Conservation (phyloP, 352 stramenopile species). For the Globisporangium mamillatum region DNA sequence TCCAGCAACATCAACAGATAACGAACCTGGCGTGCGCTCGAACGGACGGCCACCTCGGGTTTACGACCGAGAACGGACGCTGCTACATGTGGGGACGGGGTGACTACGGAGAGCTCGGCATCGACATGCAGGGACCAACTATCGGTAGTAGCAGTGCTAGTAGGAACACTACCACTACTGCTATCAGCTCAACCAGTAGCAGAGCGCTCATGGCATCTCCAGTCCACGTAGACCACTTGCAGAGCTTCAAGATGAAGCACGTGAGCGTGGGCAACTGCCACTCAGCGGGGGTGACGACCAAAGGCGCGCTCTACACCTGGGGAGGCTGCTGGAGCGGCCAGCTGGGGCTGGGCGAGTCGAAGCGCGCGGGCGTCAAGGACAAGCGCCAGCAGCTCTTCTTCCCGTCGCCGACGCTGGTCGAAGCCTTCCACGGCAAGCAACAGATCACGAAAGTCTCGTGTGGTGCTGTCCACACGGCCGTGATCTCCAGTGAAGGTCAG, state of each 20-base stretch:
- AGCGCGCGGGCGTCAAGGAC: constrained; percentile 51
- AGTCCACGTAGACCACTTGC: constrained; percentile 4
- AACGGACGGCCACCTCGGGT: constrained; percentile 45
- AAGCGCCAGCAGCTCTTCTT: constrained; percentile 55
- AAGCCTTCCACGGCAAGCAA: constrained; percentile 33
- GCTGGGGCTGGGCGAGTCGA: constrained; percentile 55
- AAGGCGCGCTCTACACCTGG: constrained; percentile 58
- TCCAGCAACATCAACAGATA: constrained; percentile 24
- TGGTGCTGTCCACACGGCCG: constrained; percentile 81
- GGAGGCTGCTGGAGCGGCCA: constrained; percentile 71
- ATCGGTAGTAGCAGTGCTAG: neutral
- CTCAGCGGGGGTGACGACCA: constrained; percentile 43
- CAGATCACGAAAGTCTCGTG: constrained; percentile 80
- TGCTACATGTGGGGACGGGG: constrained; percentile 66
- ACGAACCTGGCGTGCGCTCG: constrained; percentile 40
- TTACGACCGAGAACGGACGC: constrained; percentile 27
- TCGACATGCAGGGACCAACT: constrained; percentile 14
- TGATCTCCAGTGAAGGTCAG: constrained; percentile 49
- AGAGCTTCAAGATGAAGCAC: constrained; percentile 18
- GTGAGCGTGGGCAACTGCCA: constrained; percentile 70
- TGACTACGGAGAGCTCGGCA: constrained; percentile 59
- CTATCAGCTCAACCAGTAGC: neutral
- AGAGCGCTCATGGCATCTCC: neutral
- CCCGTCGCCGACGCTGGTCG: constrained; percentile 58
- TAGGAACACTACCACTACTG: neutral